Conservation (phyloP, 2,329 filamentous ascomycete genomes). For the Trichoderma hamatum region DNA sequence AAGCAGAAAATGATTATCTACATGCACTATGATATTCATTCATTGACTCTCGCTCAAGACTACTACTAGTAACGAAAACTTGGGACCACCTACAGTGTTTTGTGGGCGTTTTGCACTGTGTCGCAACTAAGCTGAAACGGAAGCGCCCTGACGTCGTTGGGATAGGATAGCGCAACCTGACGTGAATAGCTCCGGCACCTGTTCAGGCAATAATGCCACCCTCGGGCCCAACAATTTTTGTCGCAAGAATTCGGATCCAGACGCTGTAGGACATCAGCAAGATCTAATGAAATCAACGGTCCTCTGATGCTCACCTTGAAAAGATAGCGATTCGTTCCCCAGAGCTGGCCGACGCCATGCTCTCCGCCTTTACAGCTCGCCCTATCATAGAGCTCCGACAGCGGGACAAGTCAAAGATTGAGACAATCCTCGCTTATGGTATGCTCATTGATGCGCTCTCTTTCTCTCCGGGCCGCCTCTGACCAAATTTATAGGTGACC, state of each 20-base stretch:
- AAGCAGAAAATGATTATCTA: neutral
- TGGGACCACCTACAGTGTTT: too few relatives aligned
- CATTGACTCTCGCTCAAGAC: too few relatives aligned
- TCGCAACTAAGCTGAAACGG: conserved; percentile 33
- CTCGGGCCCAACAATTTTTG: conserved; percentile 1
- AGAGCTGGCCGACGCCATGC: conserved; percentile 67
- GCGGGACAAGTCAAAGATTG: conserved; percentile 95
- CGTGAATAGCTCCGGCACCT: conserved; percentile 11
- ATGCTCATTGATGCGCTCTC: neutral
- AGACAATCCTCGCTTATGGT: conserved; percentile 92
- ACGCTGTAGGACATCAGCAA: neutral
- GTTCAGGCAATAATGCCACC: conserved; percentile 19
- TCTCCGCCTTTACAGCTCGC: conserved; percentile 95
- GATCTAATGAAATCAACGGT: conserved; percentile 8
- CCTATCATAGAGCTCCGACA: conserved; percentile 95
- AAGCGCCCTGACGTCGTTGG: conserved; percentile 39
- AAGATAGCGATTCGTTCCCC: conserved; percentile 38
- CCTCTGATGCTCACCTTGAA: conserved; percentile 38
- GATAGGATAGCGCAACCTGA: conserved; percentile 24
- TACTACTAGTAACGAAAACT: too few relatives aligned
- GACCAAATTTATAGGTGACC: conserved; percentile 65
- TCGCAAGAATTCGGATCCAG: neutral
- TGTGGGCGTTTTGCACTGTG: conserved; percentile 29
- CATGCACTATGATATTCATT: too few relatives aligned
- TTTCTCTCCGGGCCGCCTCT: neutral